Evolutionary conservation across 2,329 filamentous ascomycete genomes (phyloP).

Genomic region (Epichloe gansuensis): DNA sequence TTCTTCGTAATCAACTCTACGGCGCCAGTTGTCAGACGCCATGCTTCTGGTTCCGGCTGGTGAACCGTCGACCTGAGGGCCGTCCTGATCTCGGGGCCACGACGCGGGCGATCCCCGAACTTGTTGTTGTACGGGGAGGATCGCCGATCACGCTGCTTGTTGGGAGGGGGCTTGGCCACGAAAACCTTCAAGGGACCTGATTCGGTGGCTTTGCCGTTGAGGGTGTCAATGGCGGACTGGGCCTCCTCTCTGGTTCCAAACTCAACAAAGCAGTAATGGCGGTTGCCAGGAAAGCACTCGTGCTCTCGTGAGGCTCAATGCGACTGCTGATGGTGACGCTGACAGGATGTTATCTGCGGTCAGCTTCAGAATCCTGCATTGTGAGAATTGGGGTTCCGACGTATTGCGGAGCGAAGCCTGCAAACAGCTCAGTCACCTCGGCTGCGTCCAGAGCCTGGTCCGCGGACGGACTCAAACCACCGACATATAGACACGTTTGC

Average conservation of each 20-base stretch:
- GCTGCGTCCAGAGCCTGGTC: constrained; percentile 34
- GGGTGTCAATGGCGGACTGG: constrained; percentile 29
- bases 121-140: background rate
- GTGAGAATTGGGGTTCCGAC: constrained; percentile 10
- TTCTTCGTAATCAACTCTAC: background rate
- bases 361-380: background rate
- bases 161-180: constrained; percentile 5
- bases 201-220: constrained; percentile 13
- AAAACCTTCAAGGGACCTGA: constrained; percentile 13
- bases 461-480: constrained; percentile 36
- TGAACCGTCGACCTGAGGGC: background rate
- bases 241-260: constrained; percentile 43
- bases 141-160: constrained; percentile 1
- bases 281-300: constrained; percentile 37
- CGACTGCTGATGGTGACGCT: constrained; percentile 31
- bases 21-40: constrained; percentile 5
- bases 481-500: constrained; percentile 35
- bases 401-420: constrained; percentile 27
- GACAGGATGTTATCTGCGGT: background rate
- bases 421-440: constrained; percentile 35
- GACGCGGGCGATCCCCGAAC: background rate
- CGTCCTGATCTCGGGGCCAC: background rate
- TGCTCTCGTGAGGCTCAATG: constrained; percentile 47
- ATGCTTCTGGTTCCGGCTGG: constrained; percentile 3
- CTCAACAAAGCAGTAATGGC: constrained; percentile 57